Evolutionary conservation across 306 rosid species (phyloP).

Genomic region (Carpinus fangiana): DNA sequence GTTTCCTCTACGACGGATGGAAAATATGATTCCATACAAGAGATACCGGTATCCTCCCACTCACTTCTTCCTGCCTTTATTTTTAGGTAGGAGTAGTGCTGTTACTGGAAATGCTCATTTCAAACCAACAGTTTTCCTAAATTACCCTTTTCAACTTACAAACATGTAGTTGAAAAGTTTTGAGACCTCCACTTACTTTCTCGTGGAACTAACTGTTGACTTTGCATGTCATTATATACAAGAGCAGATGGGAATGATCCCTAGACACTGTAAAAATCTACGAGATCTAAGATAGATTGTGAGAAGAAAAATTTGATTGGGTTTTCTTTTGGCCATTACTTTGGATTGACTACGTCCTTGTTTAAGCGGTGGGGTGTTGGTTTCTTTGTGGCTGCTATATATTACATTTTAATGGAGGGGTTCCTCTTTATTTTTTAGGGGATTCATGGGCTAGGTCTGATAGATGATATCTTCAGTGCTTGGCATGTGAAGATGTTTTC

Average conservation of each 20-base stretch:
- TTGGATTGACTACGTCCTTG: too few species aligned
- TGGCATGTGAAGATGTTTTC: too few species aligned
- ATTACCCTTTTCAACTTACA: not conserved
- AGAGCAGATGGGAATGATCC: not conserved
- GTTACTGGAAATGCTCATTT: not conserved
- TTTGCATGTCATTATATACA: not conserved
- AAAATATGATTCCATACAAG: slow-evolving; percentile 74
- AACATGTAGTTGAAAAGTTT: not conserved
- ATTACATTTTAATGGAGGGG: too few species aligned
- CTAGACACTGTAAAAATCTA: not conserved
- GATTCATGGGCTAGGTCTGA: too few species aligned
- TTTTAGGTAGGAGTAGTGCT: not conserved
- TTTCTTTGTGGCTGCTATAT: too few species aligned
- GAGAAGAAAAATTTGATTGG: too few species aligned
- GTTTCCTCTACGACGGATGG: slow-evolving; percentile 85
- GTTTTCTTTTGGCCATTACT: too few species aligned
- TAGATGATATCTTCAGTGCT: too few species aligned
- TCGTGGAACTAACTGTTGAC: not conserved
- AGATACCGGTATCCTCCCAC: slow-evolving; percentile 48
- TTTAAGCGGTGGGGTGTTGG: too few species aligned
- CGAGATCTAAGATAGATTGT: too few species aligned
- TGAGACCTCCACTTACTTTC: not conserved
- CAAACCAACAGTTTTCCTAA: not conserved
- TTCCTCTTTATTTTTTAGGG: too few species aligned
- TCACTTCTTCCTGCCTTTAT: slow-evolving; percentile 10